Conservation (phyloP, 805 yeast species). For the Candida nanaspora region DNA sequence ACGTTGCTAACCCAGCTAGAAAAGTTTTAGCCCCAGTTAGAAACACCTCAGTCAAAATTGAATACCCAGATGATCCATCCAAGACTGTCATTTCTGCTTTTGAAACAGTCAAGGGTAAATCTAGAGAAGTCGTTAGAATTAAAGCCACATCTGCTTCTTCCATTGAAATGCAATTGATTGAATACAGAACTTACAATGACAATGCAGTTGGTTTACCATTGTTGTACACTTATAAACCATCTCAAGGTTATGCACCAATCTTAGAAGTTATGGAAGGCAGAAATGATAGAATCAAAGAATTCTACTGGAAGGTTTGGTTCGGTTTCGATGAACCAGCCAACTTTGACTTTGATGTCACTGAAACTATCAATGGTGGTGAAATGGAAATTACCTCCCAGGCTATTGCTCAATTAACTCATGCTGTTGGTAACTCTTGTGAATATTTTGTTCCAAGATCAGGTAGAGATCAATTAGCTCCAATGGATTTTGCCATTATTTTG, state of each 20-base stretch:
- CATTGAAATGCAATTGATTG: slow-evolving; percentile 72
- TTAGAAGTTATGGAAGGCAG: slow-evolving; percentile 84
- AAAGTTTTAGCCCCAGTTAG: slow-evolving; percentile 72
- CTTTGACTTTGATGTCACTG: slow-evolving; percentile 63
- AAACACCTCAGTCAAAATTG: slow-evolving; percentile 54
- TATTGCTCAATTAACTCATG: slow-evolving; percentile 90
- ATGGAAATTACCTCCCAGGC: slow-evolving; percentile 65
- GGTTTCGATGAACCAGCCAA: slow-evolving; percentile 54
- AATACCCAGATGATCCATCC: slow-evolving; percentile 39
- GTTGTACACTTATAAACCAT: slow-evolving; percentile 71
- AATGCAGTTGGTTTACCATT: slow-evolving; percentile 70
- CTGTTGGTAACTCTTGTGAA: slow-evolving; percentile 95
- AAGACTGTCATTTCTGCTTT: slow-evolving; percentile 57
- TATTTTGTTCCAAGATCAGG: slow-evolving; percentile 88
- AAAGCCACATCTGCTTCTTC: slow-evolving; percentile 39
- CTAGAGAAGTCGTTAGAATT: slow-evolving; percentile 59
- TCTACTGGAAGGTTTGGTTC: slow-evolving; percentile 98
- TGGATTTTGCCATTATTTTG: slow-evolving; percentile 97
- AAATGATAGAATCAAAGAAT: slow-evolving; percentile 86
- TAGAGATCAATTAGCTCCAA: slow-evolving; percentile 84
- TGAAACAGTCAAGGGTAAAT: slow-evolving; percentile 69
- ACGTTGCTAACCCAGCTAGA: slow-evolving; percentile 70
- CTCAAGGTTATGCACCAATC: slow-evolving; percentile 94
- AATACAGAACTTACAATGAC: slow-evolving; percentile 78
- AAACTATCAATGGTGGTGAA: slow-evolving; percentile 63